These are phyloP conservation scores for Neurospora sp. DNA, from an alignment of 495 filamentous ascomycete genomes.

Conservation along the genomic window DNA sequence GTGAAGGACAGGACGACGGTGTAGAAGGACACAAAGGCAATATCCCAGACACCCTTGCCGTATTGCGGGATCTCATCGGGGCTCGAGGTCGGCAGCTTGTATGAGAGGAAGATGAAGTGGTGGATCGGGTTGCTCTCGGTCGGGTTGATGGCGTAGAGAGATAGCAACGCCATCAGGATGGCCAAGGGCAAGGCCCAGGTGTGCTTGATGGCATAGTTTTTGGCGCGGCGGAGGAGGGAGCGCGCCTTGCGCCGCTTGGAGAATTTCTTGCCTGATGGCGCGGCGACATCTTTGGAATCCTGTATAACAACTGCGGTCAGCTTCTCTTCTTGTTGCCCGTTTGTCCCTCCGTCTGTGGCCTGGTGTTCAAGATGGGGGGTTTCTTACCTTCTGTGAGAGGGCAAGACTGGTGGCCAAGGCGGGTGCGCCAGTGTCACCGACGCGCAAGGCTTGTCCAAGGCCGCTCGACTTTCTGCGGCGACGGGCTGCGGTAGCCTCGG, in stretches of 20 bases:
- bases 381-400: constrained; percentile 17
- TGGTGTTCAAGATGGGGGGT: constrained; percentile 1
- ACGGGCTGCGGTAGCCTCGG: constrained; percentile 21
- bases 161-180: constrained; percentile 52
- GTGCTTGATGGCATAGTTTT: constrained; percentile 56
- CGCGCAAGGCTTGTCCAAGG: constrained; percentile 31
- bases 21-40: constrained; percentile 85
- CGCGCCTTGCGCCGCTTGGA: constrained; percentile 50
- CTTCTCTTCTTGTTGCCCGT: not conserved
- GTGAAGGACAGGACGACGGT: constrained; percentile 83
- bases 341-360: constrained; percentile 7
- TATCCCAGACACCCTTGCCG: constrained; percentile 78
- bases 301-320: constrained; percentile 1
- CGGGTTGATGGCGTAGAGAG: constrained; percentile 69
- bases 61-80: constrained; percentile 58
- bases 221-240: constrained; percentile 55
- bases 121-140: constrained; percentile 72
- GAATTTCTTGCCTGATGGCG: constrained; percentile 27
- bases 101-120: constrained; percentile 88
- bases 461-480: constrained; percentile 40
- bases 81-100: constrained; percentile 51
- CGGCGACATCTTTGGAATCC: constrained; percentile 10
- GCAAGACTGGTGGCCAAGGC: constrained; percentile 34
- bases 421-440: constrained; percentile 40
- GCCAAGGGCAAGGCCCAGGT: constrained; percentile 76